A percentile compares a stretch with the other conserved stretches of the same genome.
phyloP scores from a whole-genome alignment of 1,139 yeast species.

The Kodamaea alishanica region DNA sequence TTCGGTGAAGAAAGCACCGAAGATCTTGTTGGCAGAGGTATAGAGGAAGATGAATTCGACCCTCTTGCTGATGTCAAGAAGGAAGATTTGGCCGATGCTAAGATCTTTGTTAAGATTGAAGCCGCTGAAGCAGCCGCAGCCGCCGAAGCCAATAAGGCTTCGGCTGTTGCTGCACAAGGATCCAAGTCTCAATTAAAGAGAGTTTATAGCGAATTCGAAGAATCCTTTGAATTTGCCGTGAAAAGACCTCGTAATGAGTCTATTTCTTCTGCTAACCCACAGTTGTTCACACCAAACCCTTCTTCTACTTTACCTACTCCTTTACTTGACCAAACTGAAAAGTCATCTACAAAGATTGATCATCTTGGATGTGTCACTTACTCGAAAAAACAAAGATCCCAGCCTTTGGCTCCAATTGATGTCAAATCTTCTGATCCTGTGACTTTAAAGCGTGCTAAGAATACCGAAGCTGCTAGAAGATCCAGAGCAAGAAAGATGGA shows the following conservation, averaged over 20 bases:
- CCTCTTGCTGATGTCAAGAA: constrained; percentile 15
- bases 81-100: constrained; percentile 21
- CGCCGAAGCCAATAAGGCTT: not conserved
- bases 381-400: constrained; percentile 59
- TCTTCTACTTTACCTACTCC: constrained; percentile 37
- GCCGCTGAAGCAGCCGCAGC: constrained; percentile 4
- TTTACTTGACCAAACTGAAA: constrained; percentile 11
- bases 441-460: constrained; percentile 83
- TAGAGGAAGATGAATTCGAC: constrained; percentile 7
- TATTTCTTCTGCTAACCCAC: constrained; percentile 8
- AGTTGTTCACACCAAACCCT: constrained; percentile 34
- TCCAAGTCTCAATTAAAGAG: constrained; percentile 15
- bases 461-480: constrained; percentile 96
- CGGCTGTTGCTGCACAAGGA: constrained; percentile 1
- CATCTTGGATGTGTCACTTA: constrained; percentile 62
- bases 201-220: constrained; percentile 30
- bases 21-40: constrained; percentile 6
- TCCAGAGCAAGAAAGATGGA: constrained; percentile 92
- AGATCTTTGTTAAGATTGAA: constrained; percentile 6
- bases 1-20: constrained; percentile 44
- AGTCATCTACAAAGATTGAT: constrained; percentile 35
- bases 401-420: constrained; percentile 63
- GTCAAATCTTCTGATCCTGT: constrained; percentile 61
- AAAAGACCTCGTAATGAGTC: constrained; percentile 3
- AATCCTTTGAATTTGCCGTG: constrained; percentile 23